These are phyloP conservation scores for Phytophthora nicotianae DNA, from an alignment of 352 stramenopile genomes.

Conservation along the genomic window DNA sequence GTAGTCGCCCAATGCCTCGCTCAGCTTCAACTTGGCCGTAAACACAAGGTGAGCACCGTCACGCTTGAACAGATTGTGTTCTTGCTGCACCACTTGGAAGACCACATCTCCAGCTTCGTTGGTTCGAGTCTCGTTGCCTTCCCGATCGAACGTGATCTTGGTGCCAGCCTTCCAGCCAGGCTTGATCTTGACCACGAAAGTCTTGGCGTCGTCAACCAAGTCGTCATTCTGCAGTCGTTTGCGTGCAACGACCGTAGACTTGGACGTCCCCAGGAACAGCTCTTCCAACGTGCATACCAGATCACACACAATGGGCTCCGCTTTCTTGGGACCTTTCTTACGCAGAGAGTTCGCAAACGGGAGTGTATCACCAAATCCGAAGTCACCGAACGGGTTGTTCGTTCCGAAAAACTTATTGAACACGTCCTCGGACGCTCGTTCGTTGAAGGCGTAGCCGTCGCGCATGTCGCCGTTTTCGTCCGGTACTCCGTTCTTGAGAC, in stretches of 20 bases:
- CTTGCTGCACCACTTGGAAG: slow-evolving; percentile 90
- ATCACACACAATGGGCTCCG: slow-evolving; percentile 67
- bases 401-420: slow-evolving; percentile 94
- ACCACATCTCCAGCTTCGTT: slow-evolving; percentile 95
- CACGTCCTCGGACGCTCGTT: slow-evolving; percentile 90
- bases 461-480: slow-evolving; percentile 79
- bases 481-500: slow-evolving; percentile 89
- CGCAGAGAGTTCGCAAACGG: slow-evolving; percentile 82
- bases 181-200: slow-evolving; percentile 91
- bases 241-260: slow-evolving; percentile 85
- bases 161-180: slow-evolving; percentile 95
- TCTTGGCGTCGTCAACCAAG: slow-evolving; percentile 79
- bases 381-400: slow-evolving; percentile 91
- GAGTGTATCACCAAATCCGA: slow-evolving; percentile 88
- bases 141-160: slow-evolving; percentile 95
- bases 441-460: slow-evolving; percentile 90
- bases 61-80: slow-evolving; percentile 88
- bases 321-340: slow-evolving; percentile 79
- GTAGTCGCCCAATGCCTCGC: slow-evolving; percentile 95
- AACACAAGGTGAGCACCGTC: slow-evolving; percentile 94
- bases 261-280: slow-evolving; percentile 91
- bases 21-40: slow-evolving; percentile 93
- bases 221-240: slow-evolving; percentile 81
- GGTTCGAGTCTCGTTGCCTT: slow-evolving; percentile 91
- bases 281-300: slow-evolving; percentile 91